Percentiles rank a stretch among this genome's conserved stretches.
phyloP scores from a whole-genome alignment of 1,284 basidiomycete species.

The Pyrrhoderma noxium region DNA sequence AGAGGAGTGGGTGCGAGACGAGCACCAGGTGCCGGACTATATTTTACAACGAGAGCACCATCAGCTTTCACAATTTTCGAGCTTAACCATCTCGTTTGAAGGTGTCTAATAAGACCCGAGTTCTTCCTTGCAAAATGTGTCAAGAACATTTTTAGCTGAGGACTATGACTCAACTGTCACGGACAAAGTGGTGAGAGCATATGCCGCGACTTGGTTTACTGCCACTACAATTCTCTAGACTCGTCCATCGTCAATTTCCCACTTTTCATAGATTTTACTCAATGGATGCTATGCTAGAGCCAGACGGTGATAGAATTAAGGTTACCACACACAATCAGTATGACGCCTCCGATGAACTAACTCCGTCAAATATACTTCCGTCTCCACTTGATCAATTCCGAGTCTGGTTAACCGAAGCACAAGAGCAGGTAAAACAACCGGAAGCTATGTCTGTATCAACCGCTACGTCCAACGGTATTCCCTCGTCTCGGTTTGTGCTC shows the following conservation, averaged over 20 bases:
- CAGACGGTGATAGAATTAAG: conserved; percentile 34
- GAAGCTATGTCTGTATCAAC: conserved; percentile 87
- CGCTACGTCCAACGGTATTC: conserved; percentile 62
- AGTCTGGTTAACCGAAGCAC: conserved; percentile 72
- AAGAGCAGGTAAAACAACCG: conserved; percentile 63
- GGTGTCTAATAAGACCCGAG: not conserved
- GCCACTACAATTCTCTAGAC: conserved; percentile 2
- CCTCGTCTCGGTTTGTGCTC: conserved; percentile 85
- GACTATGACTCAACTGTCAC: too few species aligned
- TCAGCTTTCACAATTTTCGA: not conserved
- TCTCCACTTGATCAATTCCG: conserved; percentile 81
- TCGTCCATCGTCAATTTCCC: not conserved
- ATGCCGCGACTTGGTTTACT: conserved; percentile 12
- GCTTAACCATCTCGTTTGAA: conserved; percentile 8
- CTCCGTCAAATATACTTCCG: conserved; percentile 47
- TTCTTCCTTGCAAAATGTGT: not conserved
- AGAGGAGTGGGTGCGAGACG: conserved; percentile 47
- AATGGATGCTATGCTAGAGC: conserved; percentile 21
- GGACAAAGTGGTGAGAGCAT: not conserved
- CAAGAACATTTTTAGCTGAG: not conserved
- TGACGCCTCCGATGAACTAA: conserved; percentile 51
- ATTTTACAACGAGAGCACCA: conserved; percentile 6
- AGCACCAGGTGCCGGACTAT: conserved; percentile 32
- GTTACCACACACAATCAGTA: conserved; percentile 77
- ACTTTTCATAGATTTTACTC: not conserved